Evolutionary conservation across 768 basidiomycete species (phyloP).

Genomic region (Chalciporus chontae): DNA sequence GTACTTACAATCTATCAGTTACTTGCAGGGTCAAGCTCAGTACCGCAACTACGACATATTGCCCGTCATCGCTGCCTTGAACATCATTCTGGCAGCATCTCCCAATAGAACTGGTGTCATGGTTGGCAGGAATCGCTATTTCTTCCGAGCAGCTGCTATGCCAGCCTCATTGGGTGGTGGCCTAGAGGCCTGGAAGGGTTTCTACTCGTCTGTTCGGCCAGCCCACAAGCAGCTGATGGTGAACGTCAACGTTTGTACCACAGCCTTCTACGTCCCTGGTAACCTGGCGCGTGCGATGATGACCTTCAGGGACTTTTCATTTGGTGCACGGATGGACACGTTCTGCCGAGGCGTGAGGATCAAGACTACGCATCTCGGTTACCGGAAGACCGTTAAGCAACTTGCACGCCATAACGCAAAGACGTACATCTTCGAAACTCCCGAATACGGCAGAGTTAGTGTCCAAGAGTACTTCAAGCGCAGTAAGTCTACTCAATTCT

Average conservation of each 20-base stretch:
- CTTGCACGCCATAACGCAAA: constrained; percentile 40
- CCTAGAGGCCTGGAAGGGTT: constrained; percentile 57
- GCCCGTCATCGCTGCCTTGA: constrained; percentile 49
- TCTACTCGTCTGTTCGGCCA: constrained; percentile 38
- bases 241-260: constrained; percentile 52
- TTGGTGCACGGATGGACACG: constrained; percentile 53
- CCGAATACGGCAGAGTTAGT: constrained; percentile 39
- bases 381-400: constrained; percentile 66
- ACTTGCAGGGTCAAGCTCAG: constrained; percentile 42
- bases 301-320: constrained; percentile 44
- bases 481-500: constrained; percentile 36
- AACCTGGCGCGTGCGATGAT: constrained; percentile 44
- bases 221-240: constrained; percentile 47
- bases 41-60: constrained; percentile 42
- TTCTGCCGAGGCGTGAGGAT: constrained; percentile 69
- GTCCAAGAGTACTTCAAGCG: constrained; percentile 47
- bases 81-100: constrained; percentile 43
- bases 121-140: constrained; percentile 52
- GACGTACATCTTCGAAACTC: constrained; percentile 38
- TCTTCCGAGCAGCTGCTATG: constrained; percentile 39
- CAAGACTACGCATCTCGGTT: constrained; percentile 65
- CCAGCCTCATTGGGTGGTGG: constrained; percentile 44
- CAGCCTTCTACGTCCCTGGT: constrained; percentile 42
- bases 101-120: constrained; percentile 48
- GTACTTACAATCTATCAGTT: constrained; percentile 31